Percentiles rank a stretch among this genome's conserved stretches.
These are phyloP conservation scores for Aechmea fasciata DNA, from an alignment of 176 grass and related monocot species.

Conservation along the genomic window DNA sequence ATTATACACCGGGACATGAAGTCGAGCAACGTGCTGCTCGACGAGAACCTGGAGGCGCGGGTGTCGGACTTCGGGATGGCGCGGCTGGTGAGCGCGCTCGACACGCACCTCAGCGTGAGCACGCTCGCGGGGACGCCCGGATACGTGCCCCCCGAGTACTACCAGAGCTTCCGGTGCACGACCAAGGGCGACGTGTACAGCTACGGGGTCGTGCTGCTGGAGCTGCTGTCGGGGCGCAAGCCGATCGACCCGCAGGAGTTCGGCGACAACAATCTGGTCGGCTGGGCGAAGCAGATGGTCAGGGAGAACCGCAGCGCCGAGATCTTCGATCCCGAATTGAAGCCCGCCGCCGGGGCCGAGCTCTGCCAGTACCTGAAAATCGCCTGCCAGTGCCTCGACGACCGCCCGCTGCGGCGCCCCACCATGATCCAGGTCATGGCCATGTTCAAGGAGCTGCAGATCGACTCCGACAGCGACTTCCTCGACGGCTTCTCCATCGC, in stretches of 20 bases:
- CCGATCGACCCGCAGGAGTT: conserved; percentile 78
- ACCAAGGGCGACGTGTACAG: conserved; percentile 96
- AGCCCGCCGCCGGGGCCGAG: conserved; percentile 50
- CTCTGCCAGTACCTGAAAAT: conserved; percentile 76
- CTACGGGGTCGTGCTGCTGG: conserved; percentile 86
- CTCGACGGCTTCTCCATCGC: conserved; percentile 51
- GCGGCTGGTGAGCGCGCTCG: conserved; percentile 68
- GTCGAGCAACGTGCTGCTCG: conserved; percentile 88
- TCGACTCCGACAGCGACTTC: conserved; percentile 66
- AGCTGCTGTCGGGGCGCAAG: conserved; percentile 93
- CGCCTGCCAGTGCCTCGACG: conserved; percentile 74
- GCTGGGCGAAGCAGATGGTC: conserved; percentile 92
- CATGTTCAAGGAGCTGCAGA: conserved; percentile 89
- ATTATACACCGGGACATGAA: conserved; percentile 99
- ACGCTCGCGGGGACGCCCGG: conserved; percentile 91
- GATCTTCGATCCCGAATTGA: conserved; percentile 63
- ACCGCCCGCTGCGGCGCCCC: conserved; percentile 53
- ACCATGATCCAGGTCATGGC: conserved; percentile 99
- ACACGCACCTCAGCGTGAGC: conserved; percentile 87
- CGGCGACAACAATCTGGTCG: conserved; percentile 83
- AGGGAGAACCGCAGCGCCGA: conserved; percentile 61
- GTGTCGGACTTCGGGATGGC: conserved; percentile 97
- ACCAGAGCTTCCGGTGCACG: conserved; percentile 89
- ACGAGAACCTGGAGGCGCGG: conserved; percentile 63
- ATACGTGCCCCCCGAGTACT: conserved; percentile 95